phyloP scores from a whole-genome alignment of 768 basidiomycete genomes.

The Phanerodontia chrysosporium region DNA sequence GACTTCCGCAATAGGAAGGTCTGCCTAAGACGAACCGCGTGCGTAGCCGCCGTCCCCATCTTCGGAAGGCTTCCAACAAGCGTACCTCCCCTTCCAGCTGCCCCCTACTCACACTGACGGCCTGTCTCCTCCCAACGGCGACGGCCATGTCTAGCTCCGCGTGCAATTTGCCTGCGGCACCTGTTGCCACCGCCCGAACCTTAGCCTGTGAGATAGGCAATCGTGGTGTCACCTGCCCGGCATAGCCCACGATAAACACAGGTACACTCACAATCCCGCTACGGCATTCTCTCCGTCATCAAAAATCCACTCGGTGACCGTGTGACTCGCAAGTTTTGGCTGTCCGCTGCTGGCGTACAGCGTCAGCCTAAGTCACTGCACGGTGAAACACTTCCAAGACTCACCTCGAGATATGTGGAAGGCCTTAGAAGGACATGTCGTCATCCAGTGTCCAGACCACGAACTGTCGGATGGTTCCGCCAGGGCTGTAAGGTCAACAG shows the following conservation, averaged over 20 bases:
- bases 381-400: not conserved
- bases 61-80: not conserved
- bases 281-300: not conserved
- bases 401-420: not conserved
- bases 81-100: slow-evolving; percentile 1
- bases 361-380: not conserved
- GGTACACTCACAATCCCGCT: not conserved
- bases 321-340: not conserved
- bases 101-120: not conserved
- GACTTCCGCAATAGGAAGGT: slow-evolving; percentile 1
- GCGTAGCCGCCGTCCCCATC: not conserved
- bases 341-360: not conserved
- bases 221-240: not conserved
- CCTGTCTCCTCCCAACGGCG: not conserved
- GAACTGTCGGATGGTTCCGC: not conserved
- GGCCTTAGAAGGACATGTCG: not conserved
- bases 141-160: not conserved
- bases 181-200: slow-evolving; percentile 1
- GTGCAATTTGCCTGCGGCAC: not conserved
- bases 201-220: slow-evolving; percentile 1
- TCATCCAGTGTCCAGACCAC: not conserved
- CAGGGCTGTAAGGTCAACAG: not conserved
- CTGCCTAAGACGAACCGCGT: not conserved
- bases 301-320: not conserved
- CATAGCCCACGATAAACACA: slow-evolving; percentile 5